A percentile compares a stretch with the other conserved stretches of the same genome.
phyloP scores from a whole-genome alignment of 805 yeast genomes.

The Yarrowia sp. region DNA sequence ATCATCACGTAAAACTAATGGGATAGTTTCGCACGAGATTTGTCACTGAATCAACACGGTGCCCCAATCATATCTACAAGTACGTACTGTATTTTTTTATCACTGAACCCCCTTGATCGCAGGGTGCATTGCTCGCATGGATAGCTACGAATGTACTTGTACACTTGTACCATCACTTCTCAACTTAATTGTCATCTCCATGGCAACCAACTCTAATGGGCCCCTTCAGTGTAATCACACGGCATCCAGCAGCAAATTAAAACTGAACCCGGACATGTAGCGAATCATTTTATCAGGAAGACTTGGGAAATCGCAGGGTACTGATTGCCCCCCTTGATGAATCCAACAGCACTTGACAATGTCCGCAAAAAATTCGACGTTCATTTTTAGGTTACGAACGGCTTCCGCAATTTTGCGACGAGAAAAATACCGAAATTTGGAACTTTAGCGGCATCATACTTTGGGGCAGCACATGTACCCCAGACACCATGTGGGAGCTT shows the following conservation, averaged over 20 bases:
- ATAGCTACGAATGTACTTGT: too few relatives aligned
- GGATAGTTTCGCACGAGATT: too few relatives aligned
- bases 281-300: background rate
- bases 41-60: too few relatives aligned
- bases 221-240: too few relatives aligned
- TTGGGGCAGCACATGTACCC: background rate
- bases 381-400: background rate
- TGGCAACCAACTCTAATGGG: conserved; percentile 1
- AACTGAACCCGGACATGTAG: background rate
- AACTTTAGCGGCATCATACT: background rate
- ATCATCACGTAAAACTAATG: too few relatives aligned
- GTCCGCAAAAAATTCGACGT: background rate
- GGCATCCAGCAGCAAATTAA: background rate
- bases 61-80: too few relatives aligned
- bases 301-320: background rate
- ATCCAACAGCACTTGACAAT: background rate
- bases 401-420: conserved; percentile 10
- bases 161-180: too few relatives aligned
- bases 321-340: too few relatives aligned
- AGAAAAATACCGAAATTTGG: background rate
- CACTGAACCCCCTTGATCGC: too few relatives aligned
- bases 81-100: too few relatives aligned
- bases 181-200: background rate
- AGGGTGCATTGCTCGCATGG: too few relatives aligned
- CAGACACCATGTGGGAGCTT: too few relatives aligned